Evolutionary conservation across 495 filamentous ascomycete species (phyloP).

Genomic region (Thozetella sp.): DNA sequence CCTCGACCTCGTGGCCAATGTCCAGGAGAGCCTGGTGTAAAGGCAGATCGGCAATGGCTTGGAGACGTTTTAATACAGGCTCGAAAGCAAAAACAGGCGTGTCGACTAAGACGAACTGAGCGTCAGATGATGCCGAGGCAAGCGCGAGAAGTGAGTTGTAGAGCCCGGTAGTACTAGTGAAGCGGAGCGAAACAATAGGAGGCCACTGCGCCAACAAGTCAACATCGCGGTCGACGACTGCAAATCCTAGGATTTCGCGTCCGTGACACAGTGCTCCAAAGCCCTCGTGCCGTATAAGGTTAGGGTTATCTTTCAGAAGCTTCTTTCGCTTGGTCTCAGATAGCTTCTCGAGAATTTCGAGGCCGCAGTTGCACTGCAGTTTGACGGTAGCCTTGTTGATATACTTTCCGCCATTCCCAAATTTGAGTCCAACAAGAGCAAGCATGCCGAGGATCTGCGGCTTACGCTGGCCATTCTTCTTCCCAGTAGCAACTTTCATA

Average conservation of each 20-base stretch:
- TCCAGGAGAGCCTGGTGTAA: slow-evolving; percentile 52
- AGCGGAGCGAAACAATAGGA: slow-evolving; percentile 54
- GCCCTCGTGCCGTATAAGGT: slow-evolving; percentile 59
- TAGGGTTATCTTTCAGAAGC: slow-evolving; percentile 46
- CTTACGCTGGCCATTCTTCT: slow-evolving; percentile 42
- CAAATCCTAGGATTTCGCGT: slow-evolving; percentile 61
- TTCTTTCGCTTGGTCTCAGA: slow-evolving; percentile 35
- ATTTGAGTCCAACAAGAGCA: slow-evolving; percentile 19
- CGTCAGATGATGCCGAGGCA: slow-evolving; percentile 29
- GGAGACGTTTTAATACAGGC: slow-evolving; percentile 64
- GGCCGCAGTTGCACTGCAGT: slow-evolving; percentile 42
- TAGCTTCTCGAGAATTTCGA: slow-evolving; percentile 39
- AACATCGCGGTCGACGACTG: slow-evolving; percentile 58
- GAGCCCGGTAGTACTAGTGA: slow-evolving; percentile 40
- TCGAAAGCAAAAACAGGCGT: slow-evolving; percentile 74
- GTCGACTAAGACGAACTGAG: slow-evolving; percentile 60
- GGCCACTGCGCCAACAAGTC: slow-evolving; percentile 46
- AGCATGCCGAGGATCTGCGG: slow-evolving; percentile 23
- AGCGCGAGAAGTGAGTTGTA: slow-evolving; percentile 36
- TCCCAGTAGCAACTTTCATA: slow-evolving; percentile 42
- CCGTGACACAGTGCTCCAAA: slow-evolving; percentile 60
- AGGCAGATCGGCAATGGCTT: slow-evolving; percentile 55
- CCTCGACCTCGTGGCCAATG: slow-evolving; percentile 6
- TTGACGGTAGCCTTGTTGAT: slow-evolving; percentile 43
- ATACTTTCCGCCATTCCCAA: slow-evolving; percentile 20